Conservation (phyloP, 805 yeast genomes). For the Kregervanrija fluxuum region DNA sequence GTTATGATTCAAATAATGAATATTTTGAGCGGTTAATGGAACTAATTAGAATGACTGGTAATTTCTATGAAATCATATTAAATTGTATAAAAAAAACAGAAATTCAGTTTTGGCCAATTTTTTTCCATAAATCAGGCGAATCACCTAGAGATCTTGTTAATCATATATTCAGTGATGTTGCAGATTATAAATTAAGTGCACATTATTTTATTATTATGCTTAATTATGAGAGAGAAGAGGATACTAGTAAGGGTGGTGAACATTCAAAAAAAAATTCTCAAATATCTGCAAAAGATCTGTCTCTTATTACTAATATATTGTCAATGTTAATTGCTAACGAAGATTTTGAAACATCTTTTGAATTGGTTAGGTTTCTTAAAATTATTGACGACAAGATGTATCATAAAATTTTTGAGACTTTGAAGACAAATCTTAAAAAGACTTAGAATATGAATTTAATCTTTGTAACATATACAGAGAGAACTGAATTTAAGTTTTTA, state of each 20-base stretch:
- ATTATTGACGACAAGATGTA: constrained; percentile 33
- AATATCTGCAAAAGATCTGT: constrained; percentile 27
- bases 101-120: constrained; percentile 41
- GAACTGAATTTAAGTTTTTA: too few species aligned
- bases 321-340: constrained; percentile 32
- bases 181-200: constrained; percentile 41
- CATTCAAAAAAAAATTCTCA: not conserved
- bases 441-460: not conserved
- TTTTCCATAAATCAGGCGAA: constrained; percentile 34
- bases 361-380: constrained; percentile 46
- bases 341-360: constrained; percentile 50
- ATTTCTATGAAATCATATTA: constrained; percentile 33
- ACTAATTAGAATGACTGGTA: constrained; percentile 27
- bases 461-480: not conserved
- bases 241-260: constrained; percentile 2
- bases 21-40: constrained; percentile 26
- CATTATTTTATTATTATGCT: constrained; percentile 46
- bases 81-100: constrained; percentile 50
- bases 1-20: constrained; percentile 17
- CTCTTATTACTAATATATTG: constrained; percentile 36
- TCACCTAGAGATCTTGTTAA: constrained; percentile 40
- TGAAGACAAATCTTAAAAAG: constrained; percentile 8
- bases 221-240: constrained; percentile 34
- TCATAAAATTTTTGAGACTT: constrained; percentile 29
- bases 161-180: constrained; percentile 27